Conservation (phyloP, 2,329 filamentous ascomycete species). For the Lachnellula cervina region DNA sequence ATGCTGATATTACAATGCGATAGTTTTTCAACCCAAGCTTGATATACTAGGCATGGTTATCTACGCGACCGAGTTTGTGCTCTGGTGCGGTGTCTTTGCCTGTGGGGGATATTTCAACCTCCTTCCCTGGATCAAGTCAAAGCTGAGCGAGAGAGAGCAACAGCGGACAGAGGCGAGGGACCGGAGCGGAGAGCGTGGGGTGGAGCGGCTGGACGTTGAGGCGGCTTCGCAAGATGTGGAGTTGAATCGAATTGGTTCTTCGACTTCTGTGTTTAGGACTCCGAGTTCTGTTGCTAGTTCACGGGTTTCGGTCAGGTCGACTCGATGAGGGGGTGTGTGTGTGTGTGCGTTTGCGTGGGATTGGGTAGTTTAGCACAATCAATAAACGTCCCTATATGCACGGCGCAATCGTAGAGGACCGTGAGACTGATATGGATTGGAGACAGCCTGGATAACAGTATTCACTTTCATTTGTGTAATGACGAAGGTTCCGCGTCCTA, state of each 20-base stretch:
- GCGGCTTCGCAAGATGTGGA: conserved; percentile 30
- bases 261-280: conserved; percentile 60
- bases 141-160: conserved; percentile 24
- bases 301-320: background rate
- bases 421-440: background rate
- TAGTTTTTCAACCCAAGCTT: conserved; percentile 51
- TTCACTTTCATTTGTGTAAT: background rate
- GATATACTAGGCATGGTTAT: conserved; percentile 61
- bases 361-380: too few relatives aligned
- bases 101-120: conserved; percentile 63
- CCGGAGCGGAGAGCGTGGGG: conserved; percentile 4
- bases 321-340: background rate
- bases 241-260: conserved; percentile 50
- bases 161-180: conserved; percentile 4
- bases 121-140: conserved; percentile 48
- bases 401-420: background rate
- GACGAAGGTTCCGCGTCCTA: background rate
- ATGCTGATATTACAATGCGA: background rate
- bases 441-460: background rate
- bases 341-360: background rate
- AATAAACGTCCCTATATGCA: background rate
- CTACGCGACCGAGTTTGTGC: conserved; percentile 58
- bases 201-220: background rate
- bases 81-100: conserved; percentile 64
- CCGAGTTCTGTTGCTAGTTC: conserved; percentile 34